Base-by-base conservation (phyloP, 257 asterid species). In the Nicotiana sylvestris region DNA sequence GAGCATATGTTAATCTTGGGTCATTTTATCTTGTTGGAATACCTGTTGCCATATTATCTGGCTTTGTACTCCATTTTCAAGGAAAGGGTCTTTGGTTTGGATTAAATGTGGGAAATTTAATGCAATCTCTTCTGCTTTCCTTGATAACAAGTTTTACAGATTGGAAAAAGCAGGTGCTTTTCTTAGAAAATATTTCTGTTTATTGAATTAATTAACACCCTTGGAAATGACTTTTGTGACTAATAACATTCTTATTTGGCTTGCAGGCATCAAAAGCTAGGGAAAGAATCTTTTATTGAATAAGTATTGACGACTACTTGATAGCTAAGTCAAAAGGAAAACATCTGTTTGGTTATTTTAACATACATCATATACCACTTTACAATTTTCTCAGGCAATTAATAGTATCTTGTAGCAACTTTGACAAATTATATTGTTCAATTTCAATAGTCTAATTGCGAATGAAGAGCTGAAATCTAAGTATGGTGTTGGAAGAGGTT, bases 31-130 rank as follows among this genome's bases (percentile, higher is more conserved):
- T 89, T 15, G 90, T 85, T 18, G 89, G 92, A 64, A 84, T 85
- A 15, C 94, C 94, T 0, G 80, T 87, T 17, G 90, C 91, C 12
- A 61, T 89, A 46, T 1, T 89, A 18, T 69, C 84, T 3, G 94
- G 89, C 4, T 91, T 91, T 66, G 85, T 91, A 10, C 2, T 87
- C 17, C 84, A 76, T n/a, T 84, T 90, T 55, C 86, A 82, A 82
- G 92, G 89, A 6, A 67, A 88, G 77, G 92, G 92, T 35, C 89
- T 91, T 30, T 89, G 91, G 92, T 81, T 80, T 78, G 94, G 94
- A 56, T 46, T 91, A 53, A 55, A 86, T 17, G 88, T 86, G 1
- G 94, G 94, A 17, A 89, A 89, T 13, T 61, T 88, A 6, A 86
- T 88, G 11, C 92, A 91, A 62, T 78, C 86, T 32, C 18, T 83